Conservation (phyloP, 2,329 filamentous ascomycete genomes). For the Bipolaris gigantea region DNA sequence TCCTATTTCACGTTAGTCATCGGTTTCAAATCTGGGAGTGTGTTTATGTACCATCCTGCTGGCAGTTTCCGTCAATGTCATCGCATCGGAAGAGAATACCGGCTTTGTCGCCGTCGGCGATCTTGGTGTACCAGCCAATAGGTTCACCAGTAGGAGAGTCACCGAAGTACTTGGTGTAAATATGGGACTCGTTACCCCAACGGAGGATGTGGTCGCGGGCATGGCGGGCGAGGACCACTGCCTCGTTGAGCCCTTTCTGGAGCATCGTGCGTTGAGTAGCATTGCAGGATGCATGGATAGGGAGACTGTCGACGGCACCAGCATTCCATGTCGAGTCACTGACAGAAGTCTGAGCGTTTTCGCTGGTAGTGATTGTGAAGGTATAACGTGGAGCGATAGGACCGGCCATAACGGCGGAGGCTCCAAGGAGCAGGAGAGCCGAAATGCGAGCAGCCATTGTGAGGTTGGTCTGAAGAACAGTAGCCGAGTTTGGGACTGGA, state of each 20-base stretch:
- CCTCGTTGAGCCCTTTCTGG: slow-evolving; percentile 59
- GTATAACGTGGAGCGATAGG: slow-evolving; percentile 30
- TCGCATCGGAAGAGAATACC: slow-evolving; percentile 68
- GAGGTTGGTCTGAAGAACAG: slow-evolving; percentile 1
- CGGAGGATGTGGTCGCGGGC: slow-evolving; percentile 65
- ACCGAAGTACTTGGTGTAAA: slow-evolving; percentile 70
- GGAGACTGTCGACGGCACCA: slow-evolving; percentile 48
- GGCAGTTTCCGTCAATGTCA: slow-evolving; percentile 67
- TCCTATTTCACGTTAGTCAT: slow-evolving; percentile 44
- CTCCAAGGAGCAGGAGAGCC: slow-evolving; percentile 31
- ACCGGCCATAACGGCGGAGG: slow-evolving; percentile 31
- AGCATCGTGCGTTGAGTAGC: slow-evolving; percentile 62
- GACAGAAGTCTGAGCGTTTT: slow-evolving; percentile 10
- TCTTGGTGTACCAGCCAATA: slow-evolving; percentile 64
- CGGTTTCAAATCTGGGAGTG: not conserved
- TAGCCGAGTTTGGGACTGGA: slow-evolving; percentile 6
- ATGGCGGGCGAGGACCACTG: slow-evolving; percentile 60
- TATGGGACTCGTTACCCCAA: slow-evolving; percentile 59
- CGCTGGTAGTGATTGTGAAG: slow-evolving; percentile 26
- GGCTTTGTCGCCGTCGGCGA: slow-evolving; percentile 61
- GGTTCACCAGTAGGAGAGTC: slow-evolving; percentile 59
- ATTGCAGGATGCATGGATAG: slow-evolving; percentile 69
- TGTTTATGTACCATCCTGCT: slow-evolving; percentile 28
- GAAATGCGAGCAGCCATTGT: slow-evolving; percentile 30
- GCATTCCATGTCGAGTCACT: slow-evolving; percentile 34